These are phyloP conservation scores for Calonectria pseudoturangicola DNA, from an alignment of 2,329 filamentous ascomycete genomes.

Conservation along the genomic window DNA sequence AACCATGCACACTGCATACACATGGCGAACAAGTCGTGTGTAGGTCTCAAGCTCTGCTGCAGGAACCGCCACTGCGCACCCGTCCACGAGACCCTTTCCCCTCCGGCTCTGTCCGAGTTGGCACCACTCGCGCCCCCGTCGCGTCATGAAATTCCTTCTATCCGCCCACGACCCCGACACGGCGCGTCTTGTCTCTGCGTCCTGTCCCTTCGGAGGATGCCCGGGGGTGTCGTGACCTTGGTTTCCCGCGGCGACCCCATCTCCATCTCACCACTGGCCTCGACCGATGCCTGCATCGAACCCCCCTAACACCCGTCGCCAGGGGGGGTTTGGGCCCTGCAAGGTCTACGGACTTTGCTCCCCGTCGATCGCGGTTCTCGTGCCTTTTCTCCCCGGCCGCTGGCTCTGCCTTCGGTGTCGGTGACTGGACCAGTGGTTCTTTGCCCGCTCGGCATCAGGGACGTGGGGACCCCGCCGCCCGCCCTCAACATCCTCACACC, in stretches of 20 bases:
- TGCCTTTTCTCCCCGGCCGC: constrained; percentile 31
- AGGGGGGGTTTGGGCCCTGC: constrained; percentile 36
- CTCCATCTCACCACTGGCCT: constrained; percentile 41
- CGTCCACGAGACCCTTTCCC: constrained; percentile 53
- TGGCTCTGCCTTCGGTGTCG: constrained; percentile 29
- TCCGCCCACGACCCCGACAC: constrained; percentile 37
- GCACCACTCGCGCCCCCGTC: constrained; percentile 51
- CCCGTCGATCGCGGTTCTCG: constrained; percentile 34
- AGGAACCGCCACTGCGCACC: constrained; percentile 52
- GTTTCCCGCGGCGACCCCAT: constrained; percentile 22
- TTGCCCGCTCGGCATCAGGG: constrained; percentile 39
- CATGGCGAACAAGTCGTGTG: constrained; percentile 18
- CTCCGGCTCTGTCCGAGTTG: constrained; percentile 56
- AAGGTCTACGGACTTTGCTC: constrained; percentile 33
- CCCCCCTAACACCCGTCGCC: constrained; percentile 41
- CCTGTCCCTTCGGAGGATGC: constrained; percentile 31
- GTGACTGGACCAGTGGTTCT: constrained; percentile 38
- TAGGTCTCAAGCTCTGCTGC: constrained; percentile 50
- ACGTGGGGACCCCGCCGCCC: constrained; percentile 46
- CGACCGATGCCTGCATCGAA: constrained; percentile 52
- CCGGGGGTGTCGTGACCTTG: constrained; percentile 39
- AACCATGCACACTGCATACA: constrained; percentile 19
- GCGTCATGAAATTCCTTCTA: constrained; percentile 46
- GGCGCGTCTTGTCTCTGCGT: constrained; percentile 19
- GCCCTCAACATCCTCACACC: constrained; percentile 50